Evolutionary conservation across 768 basidiomycete genomes (phyloP), one percentile per base, ranked within the genome.

Genomic region (Vararia minispora): DNA sequence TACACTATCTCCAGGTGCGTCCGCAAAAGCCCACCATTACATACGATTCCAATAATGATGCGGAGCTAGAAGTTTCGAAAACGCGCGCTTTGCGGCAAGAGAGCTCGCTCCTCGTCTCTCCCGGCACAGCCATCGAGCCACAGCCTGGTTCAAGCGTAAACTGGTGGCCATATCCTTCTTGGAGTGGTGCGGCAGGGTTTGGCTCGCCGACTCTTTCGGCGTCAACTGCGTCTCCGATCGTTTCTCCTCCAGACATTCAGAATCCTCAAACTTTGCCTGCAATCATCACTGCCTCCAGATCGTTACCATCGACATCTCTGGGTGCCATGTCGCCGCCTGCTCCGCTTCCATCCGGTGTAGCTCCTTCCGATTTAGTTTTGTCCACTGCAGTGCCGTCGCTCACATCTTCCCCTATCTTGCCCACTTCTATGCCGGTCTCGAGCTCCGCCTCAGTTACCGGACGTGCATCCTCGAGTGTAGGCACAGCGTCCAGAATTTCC

Each of bases 121-220:
- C n/a, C n/a, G n/a, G n/a, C n/a, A n/a, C n/a, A n/a, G n/a, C n/a
- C n/a, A n/a, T n/a, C n/a, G n/a, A n/a, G n/a, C n/a, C n/a, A n/a
- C n/a, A n/a, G n/a, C n/a, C n/a, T n/a, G n/a, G n/a, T n/a, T n/a
- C 53, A 13, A 55, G 50, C 42, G 42, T 56, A 33, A 45, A 56
- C 37, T 60, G 58, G 58, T 60, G 58, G 58, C 58, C 58, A 0
- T 60, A 58, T 35, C 56, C 57, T 0, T 35, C 57, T 1, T 56
- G 52, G 51, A 45, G 51, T 33, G 25, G 31, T 28, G 39, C 29
- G 23, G 18, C 12, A 9, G 20, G 23, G 25, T 17, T 27, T 24
- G 23, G 7, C 11, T 12, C 12, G 10, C 25, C 26, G 10, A 9
- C 39, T 14, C 13, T 26, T n/a, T n/a, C 35, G 3, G 7, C 41